Conservation (phyloP, 257 asterid species). For the Nicotiana noctiflora region DNA sequence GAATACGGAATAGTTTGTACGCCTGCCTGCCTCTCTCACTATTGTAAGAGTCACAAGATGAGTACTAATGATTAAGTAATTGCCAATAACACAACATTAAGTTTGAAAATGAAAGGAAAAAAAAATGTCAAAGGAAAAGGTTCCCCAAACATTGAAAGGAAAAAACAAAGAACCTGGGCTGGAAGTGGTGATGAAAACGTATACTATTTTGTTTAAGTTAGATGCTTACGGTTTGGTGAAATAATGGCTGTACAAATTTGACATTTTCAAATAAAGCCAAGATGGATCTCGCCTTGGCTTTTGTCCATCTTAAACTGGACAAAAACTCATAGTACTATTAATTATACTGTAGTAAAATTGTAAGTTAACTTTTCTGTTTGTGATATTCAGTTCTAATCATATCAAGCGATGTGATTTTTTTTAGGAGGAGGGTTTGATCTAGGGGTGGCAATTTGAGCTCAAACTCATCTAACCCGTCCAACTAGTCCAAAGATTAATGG, state of each 20-base stretch:
- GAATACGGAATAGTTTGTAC: no score
- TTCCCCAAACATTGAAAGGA: no score
- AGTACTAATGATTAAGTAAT: neutral
- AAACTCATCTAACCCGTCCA: no score
- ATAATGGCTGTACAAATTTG: neutral
- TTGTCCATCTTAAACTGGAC: neutral
- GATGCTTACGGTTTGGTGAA: neutral
- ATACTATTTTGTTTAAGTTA: neutral
- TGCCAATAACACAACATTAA: neutral
- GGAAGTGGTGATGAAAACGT: neutral
- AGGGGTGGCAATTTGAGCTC: no score
- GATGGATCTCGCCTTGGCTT: neutral
- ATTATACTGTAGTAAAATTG: neutral
- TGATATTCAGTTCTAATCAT: no score
- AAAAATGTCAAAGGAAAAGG: no score
- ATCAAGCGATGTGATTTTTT: no score
- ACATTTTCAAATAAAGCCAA: neutral
- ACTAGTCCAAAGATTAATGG: no score
- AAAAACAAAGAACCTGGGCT: slow-evolving; percentile 18
- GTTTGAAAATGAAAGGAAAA: neutral
- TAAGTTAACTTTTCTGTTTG: neutral
- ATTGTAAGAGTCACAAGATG: neutral
- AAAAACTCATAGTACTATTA: neutral
- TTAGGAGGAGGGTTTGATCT: no score
- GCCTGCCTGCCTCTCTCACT: no score